phyloP scores from a whole-genome alignment of 2,329 filamentous ascomycete genomes.

The Aspergillus quadricinctus region DNA sequence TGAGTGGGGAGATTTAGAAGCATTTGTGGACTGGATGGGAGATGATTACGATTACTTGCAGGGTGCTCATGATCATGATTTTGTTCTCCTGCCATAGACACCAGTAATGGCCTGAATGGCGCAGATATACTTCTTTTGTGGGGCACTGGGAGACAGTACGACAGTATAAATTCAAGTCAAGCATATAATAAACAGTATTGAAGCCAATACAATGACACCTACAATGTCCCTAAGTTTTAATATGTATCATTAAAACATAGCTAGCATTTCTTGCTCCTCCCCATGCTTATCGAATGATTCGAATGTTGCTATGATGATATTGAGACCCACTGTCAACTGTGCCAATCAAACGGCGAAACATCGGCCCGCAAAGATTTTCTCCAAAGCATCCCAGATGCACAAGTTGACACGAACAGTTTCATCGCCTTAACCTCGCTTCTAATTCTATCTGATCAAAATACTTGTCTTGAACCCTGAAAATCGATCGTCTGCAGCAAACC shows the following conservation, averaged over 20 bases:
- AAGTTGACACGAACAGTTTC: neutral
- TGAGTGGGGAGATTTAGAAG: conserved; percentile 32
- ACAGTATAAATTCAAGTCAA: neutral
- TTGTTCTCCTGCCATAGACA: conserved; percentile 16
- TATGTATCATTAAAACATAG: too few species aligned
- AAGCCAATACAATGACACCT: neutral
- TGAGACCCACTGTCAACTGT: neutral
- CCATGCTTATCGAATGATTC: neutral
- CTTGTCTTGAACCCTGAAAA: neutral
- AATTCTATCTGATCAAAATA: neutral
- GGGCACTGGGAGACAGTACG: neutral
- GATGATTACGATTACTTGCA: conserved; percentile 37
- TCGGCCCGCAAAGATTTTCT: neutral
- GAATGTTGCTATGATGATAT: neutral
- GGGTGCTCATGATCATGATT: conserved; percentile 34
- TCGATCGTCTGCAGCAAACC: neutral
- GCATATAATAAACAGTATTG: neutral
- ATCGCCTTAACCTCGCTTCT: neutral
- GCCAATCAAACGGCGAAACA: neutral
- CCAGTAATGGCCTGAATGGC: neutral
- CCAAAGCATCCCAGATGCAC: neutral
- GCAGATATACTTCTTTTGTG: neutral
- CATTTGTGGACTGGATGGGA: conserved; percentile 34
- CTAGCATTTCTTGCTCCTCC: neutral
- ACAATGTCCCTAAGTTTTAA: neutral